phyloP scores from a whole-genome alignment of 2,329 filamentous ascomycete genomes.

The Talaromyces sp. region DNA sequence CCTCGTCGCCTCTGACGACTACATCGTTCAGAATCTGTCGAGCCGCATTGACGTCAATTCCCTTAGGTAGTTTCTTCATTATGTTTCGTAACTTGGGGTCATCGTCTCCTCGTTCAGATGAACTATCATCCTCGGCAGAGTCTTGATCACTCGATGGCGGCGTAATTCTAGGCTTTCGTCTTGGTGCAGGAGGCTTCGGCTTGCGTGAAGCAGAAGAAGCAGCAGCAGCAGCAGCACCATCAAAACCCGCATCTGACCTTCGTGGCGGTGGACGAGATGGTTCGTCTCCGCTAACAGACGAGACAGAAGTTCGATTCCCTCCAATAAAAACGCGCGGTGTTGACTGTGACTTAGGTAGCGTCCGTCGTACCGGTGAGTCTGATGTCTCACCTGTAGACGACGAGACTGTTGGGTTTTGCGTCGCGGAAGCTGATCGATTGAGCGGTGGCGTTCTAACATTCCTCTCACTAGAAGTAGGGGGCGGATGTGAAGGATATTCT shows the following conservation, averaged over 20 bases:
- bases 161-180: conserved; percentile 40
- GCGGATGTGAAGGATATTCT: conserved; percentile 10
- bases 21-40: conserved; percentile 95
- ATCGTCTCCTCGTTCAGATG: conserved; percentile 44
- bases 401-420: conserved; percentile 10
- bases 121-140: conserved; percentile 41
- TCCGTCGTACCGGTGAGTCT: neutral
- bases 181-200: conserved; percentile 18
- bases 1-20: conserved; percentile 87
- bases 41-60: conserved; percentile 75
- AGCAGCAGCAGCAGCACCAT: neutral
- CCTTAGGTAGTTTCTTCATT: conserved; percentile 72
- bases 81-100: conserved; percentile 59
- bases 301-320: conserved; percentile 15
- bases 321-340: conserved; percentile 6
- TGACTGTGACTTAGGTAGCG: conserved; percentile 12
- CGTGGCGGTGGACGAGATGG: conserved; percentile 18
- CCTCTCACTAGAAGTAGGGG: neutral
- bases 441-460: conserved; percentile 7
- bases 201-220: conserved; percentile 20
- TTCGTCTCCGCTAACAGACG: conserved; percentile 34
- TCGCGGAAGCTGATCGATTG: conserved; percentile 13
- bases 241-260: conserved; percentile 14
- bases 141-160: conserved; percentile 41
- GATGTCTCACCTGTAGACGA: neutral